Conservation (phyloP, 225 moss, liverwort and hornwort species). For the Neckera pumila region DNA sequence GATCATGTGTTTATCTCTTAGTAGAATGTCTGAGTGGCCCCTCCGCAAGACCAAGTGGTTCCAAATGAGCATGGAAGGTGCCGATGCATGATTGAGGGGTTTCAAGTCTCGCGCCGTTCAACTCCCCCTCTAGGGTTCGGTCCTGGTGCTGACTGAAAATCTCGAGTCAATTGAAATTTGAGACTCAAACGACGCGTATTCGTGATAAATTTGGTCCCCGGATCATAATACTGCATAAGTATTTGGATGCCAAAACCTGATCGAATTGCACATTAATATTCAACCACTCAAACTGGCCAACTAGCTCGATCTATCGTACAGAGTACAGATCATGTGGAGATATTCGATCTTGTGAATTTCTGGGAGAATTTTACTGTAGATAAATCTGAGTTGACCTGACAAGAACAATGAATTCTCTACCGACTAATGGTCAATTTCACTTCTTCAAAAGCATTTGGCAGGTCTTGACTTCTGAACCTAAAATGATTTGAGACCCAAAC, state of each 20-base stretch:
- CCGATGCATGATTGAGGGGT: background rate
- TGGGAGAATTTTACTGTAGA: background rate
- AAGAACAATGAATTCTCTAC: background rate
- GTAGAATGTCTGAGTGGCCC: background rate
- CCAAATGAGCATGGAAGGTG: background rate
- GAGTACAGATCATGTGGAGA: background rate
- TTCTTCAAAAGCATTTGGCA: background rate
- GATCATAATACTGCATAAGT: background rate
- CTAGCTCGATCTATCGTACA: too few relatives aligned
- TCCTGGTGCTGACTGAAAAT: background rate
- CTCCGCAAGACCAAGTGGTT: background rate
- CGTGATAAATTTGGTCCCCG: background rate
- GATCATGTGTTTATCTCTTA: background rate
- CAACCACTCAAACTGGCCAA: background rate
- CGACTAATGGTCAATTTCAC: too few relatives aligned
- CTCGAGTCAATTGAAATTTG: background rate
- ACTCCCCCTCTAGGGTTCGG: too few relatives aligned
- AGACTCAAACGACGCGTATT: background rate
- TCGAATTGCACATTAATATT: background rate
- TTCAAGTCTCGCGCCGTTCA: background rate
- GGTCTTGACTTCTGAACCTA: background rate
- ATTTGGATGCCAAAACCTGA: background rate
- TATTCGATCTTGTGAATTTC: background rate
- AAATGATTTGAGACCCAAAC: too few relatives aligned
- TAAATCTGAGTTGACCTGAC: background rate